phyloP scores from a whole-genome alignment of 108 stramenopile species.

The Cyclotella distinguenda region DNA sequence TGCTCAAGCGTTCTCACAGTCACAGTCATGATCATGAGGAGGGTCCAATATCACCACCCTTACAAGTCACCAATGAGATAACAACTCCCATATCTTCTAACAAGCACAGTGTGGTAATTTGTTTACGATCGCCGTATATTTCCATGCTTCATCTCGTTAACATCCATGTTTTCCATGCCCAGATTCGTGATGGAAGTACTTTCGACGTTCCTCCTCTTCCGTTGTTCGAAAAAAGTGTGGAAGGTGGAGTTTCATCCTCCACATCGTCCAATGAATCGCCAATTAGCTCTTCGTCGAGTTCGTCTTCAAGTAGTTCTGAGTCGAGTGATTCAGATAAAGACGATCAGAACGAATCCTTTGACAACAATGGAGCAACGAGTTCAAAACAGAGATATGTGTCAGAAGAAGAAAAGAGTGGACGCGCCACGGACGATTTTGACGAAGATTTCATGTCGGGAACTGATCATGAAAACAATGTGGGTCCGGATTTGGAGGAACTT shows the following conservation, averaged over 20 bases:
- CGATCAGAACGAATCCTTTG: slow-evolving; percentile 17
- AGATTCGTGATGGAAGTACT: too few species aligned
- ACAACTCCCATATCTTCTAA: slow-evolving; percentile 34
- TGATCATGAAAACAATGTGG: slow-evolving; percentile 49
- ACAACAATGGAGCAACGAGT: neutral
- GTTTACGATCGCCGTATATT: too few species aligned
- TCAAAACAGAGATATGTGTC: slow-evolving; percentile 12
- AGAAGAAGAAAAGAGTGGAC: slow-evolving; percentile 36
- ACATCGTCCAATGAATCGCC: slow-evolving; percentile 37
- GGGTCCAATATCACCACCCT: neutral
- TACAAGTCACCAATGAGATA: slow-evolving; percentile 5
- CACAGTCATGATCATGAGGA: slow-evolving; percentile 19
- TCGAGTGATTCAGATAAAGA: slow-evolving; percentile 70
- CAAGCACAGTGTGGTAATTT: slow-evolving; percentile 8
- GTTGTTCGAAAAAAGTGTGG: slow-evolving; percentile 30
- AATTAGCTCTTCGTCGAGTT: slow-evolving; percentile 73
- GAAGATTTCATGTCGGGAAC: slow-evolving; percentile 56
- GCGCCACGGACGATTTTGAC: slow-evolving; percentile 43
- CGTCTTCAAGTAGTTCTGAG: slow-evolving; percentile 72
- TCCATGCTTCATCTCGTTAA: too few species aligned
- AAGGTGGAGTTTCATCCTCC: slow-evolving; percentile 51
- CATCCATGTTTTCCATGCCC: too few species aligned
- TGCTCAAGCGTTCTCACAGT: slow-evolving; percentile 17
- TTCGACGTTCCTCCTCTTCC: neutral
- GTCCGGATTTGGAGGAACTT: slow-evolving; percentile 75